Evolutionary conservation across 1,284 basidiomycete species (phyloP), one percentile per base, ranked within the genome.

Genomic region (Irpex sp.): DNA sequence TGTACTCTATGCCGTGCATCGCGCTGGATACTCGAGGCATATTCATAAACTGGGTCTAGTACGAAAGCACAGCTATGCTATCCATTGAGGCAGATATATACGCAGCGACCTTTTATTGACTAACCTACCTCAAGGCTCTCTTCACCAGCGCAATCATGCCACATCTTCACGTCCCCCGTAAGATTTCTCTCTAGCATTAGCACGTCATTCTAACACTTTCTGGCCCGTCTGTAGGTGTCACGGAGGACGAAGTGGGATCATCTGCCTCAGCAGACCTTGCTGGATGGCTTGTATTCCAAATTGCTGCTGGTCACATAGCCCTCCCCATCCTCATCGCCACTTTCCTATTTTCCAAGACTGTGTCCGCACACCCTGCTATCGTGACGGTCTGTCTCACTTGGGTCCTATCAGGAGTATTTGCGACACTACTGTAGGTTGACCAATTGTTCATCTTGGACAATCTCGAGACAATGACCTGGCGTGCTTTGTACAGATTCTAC

Each of bases 341-440:
- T 11, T 78, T 81, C 59, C 67, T 81, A 36, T 65, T 80, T 59
- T 75, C 78, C 56, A 79, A 76, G 63, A 75, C 75, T 39, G 70
- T 80, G 26, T 65, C 68, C 19, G 78, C 79, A 63, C 81, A 81
- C 66, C 78, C 81, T 0, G 79, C 79, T 2, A 71, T 85, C 64
- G 72, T 85, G 66, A 86, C 83, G 64, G 78, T 86, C 57, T 86
- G 83, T 66, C 67, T 79, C 53, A 79, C 80, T 47, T 86, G 84
- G 81, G 77, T 74, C 11, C 46, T 72, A 5, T 62, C 71, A 2
- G 71, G 70, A 5, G 62, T 74, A 31, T 64, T 64, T 19, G 81
- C 59, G 61, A 84, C 63, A 75, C 79, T 74, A 76, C 80, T 59
- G 71, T 85, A 65, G 70, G 74, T 55, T 33, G 26, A 26, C 17